Base-by-base conservation (phyloP, 768 basidiomycete genomes). In the Auricularia sp. region DNA sequence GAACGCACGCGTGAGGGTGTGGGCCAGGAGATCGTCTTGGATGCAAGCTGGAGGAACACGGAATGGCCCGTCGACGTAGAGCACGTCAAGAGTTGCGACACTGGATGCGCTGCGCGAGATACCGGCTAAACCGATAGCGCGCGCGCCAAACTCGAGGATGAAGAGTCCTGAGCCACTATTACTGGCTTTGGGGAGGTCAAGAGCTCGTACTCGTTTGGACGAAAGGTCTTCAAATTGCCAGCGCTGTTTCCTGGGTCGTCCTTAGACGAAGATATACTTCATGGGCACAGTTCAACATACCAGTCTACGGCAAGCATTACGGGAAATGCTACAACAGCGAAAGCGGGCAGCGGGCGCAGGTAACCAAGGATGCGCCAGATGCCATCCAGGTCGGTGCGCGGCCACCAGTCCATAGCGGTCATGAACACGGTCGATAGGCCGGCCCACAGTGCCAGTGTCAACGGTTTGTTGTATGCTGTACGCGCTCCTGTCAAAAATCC, bases 261-360 rank as follows among this genome's bases (percentile, higher is more conserved):
- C 56, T 61, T 62, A 14, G 5, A 37, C 16, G 11, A 34, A 18
- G 56, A 56, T 51, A 24, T 21, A n/a, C 35, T 66, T n/a, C 62
- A 67, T 36, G 18, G 37, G 51, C 18, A 34, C 18, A 29, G 21
- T 7, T 29, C 4, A 6, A 71, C 80, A 62, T 67, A 90, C 90
- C 90, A 91, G 72, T 92, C 90, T 54, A 87, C 76, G 29, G 77
- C 75, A 70, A 84, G 84, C 77, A 92, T 79, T 13, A 90, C 69
- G 0, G 86, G 87, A 37, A 88, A 81, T 1, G 84, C 82, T 39
- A 81, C 75, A 13, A 83, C 77, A 21, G 83, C 89, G 69, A 92
- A 82, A 6, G 85, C 83, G 4, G 89, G 87, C n/a, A 90, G 54
- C 0, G 86, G 82, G 21, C 73, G 74, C 10, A 92, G 73, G 74